These are phyloP conservation scores for Aegilops sharonensis DNA, from an alignment of 176 grass and related monocot genomes.

Conservation along the genomic window DNA sequence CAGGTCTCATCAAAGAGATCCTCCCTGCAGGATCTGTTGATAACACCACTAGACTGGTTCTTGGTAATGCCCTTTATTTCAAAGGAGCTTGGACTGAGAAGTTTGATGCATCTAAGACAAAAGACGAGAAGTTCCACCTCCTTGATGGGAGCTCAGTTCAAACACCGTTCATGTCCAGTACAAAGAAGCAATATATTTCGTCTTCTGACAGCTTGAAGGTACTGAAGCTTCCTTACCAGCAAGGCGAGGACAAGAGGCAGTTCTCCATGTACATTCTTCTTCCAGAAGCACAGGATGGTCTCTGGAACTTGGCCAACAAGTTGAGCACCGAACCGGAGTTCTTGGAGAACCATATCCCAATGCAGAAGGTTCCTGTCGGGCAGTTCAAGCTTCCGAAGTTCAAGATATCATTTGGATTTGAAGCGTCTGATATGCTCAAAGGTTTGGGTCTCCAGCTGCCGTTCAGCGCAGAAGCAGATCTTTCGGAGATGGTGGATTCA, in stretches of 20 bases:
- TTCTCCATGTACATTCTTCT: conserved; percentile 88
- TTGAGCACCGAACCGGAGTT: conserved; percentile 55
- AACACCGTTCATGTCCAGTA: conserved; percentile 67
- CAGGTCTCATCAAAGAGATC: conserved; percentile 67
- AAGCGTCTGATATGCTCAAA: conserved; percentile 53
- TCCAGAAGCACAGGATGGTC: conserved; percentile 51
- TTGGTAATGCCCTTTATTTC: conserved; percentile 85
- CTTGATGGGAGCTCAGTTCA: conserved; percentile 61
- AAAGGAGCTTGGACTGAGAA: conserved; percentile 74
- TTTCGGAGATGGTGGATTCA: conserved; percentile 63
- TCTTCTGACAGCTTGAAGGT: conserved; percentile 51
- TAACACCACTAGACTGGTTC: conserved; percentile 50
- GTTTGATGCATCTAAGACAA: conserved; percentile 60
- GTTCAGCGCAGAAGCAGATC: conserved; percentile 42
- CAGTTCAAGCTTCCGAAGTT: conserved; percentile 81
- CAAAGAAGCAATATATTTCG: conserved; percentile 46
- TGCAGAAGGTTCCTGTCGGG: conserved; percentile 36
- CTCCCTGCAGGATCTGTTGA: conserved; percentile 55
- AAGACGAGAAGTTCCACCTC: conserved; percentile 49
- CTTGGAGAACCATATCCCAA: conserved; percentile 50
- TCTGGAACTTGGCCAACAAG: conserved; percentile 60
- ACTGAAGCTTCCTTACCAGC: conserved; percentile 67
- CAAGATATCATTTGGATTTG: conserved; percentile 74
- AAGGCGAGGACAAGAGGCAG: conserved; percentile 61
- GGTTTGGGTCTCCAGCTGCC: conserved; percentile 54